Conservation (phyloP, 2,329 filamentous ascomycete species). For the Phialophora verrucosa region DNA sequence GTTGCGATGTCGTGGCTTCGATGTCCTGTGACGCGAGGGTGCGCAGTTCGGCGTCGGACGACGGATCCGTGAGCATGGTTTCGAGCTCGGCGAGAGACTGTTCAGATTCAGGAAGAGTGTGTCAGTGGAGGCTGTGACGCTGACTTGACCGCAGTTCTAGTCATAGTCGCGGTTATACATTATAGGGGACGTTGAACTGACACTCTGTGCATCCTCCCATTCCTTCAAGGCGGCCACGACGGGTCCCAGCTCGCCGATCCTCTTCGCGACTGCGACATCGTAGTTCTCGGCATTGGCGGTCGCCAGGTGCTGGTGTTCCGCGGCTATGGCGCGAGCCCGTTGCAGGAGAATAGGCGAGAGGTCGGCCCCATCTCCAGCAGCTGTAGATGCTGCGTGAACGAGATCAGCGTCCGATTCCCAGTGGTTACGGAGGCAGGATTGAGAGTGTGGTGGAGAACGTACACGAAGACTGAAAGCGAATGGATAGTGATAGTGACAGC, state of each 20-base stretch:
- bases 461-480: conserved; percentile 42
- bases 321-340: conserved; percentile 60
- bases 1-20: conserved; percentile 64
- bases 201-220: conserved; percentile 65
- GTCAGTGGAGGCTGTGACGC: conserved; percentile 4
- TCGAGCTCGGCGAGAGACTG: conserved; percentile 71
- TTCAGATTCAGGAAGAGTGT: neutral
- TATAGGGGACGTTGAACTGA: conserved; percentile 39
- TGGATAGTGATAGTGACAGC: conserved; percentile 23
- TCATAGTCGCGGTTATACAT: neutral
- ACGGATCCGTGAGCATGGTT: conserved; percentile 72
- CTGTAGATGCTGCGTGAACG: conserved; percentile 33
- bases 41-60: conserved; percentile 64
- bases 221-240: conserved; percentile 60
- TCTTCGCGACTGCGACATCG: conserved; percentile 62
- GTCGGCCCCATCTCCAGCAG: conserved; percentile 32
- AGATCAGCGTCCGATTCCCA: neutral
- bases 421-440: neutral
- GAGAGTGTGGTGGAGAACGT: neutral
- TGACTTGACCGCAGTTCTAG: neutral
- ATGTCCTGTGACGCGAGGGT: conserved; percentile 72
- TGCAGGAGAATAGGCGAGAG: conserved; percentile 59
- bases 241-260: conserved; percentile 59
- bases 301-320: conserved; percentile 62
- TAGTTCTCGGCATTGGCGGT: conserved; percentile 60